phyloP scores from a whole-genome alignment of 306 rosid genomes.

The Castanospermum australe region DNA sequence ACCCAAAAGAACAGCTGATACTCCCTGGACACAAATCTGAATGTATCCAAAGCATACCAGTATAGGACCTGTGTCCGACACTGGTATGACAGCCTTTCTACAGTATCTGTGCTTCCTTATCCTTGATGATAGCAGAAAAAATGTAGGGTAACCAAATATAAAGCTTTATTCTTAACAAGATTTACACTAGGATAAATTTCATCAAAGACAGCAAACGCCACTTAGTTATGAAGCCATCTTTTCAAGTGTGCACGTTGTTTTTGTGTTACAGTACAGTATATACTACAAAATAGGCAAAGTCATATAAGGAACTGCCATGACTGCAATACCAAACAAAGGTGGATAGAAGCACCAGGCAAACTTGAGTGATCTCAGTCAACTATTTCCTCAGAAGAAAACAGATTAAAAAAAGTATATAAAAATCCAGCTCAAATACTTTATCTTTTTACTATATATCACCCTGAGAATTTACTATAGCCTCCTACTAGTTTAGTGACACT shows the following conservation, averaged over 20 bases:
- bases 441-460: neutral
- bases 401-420: too few relatives aligned
- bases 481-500: neutral
- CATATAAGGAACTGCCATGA: neutral
- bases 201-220: neutral
- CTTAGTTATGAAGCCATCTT: neutral
- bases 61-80: neutral
- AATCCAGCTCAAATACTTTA: neutral
- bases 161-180: neutral
- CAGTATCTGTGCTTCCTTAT: too few relatives aligned
- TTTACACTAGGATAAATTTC: neutral
- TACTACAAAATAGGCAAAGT: neutral
- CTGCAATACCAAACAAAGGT: neutral
- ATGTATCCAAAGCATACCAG: neutral
- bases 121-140: too few relatives aligned
- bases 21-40: neutral
- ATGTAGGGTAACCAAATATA: too few relatives aligned
- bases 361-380: too few relatives aligned
- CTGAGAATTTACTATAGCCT: neutral
- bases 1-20: neutral
- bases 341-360: neutral
- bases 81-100: too few relatives aligned
- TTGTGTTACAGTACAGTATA: neutral
- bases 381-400: too few relatives aligned
- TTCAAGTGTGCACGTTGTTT: neutral